Evolutionary conservation across 495 filamentous ascomycete species (phyloP).

Genomic region (Aspergillus diversus): DNA sequence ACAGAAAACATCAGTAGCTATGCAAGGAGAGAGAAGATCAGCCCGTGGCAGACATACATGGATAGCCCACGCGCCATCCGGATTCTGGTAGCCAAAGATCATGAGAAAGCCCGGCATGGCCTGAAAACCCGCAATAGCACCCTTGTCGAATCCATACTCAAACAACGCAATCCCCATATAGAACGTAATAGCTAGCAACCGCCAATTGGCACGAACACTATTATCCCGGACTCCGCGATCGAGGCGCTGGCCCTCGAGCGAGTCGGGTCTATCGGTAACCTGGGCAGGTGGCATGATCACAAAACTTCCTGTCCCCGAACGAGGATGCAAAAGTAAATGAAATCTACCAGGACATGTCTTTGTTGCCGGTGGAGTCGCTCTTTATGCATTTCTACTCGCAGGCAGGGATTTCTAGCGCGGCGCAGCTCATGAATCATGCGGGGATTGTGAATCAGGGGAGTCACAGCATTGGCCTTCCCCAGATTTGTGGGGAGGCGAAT

Average conservation of each 20-base stretch:
- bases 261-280: background rate
- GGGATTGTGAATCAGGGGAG: background rate
- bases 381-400: background rate
- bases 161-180: conserved; percentile 4
- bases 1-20: background rate
- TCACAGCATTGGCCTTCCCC: background rate
- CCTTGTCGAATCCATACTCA: conserved; percentile 9
- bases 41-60: background rate
- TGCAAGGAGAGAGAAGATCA: background rate
- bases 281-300: background rate
- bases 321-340: background rate
- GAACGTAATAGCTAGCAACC: background rate
- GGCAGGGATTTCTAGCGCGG: background rate
- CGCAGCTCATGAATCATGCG: background rate
- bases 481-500: background rate
- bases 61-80: conserved; percentile 1
- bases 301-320: background rate
- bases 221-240: background rate
- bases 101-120: conserved; percentile 6
- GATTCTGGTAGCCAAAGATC: background rate
- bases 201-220: conserved; percentile 6
- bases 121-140: conserved; percentile 8
- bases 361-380: background rate
- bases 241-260: background rate
- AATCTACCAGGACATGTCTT: background rate